These are phyloP conservation scores for Hypoxylon cercidicola DNA, from an alignment of 495 filamentous ascomycete species.

Conservation along the genomic window DNA sequence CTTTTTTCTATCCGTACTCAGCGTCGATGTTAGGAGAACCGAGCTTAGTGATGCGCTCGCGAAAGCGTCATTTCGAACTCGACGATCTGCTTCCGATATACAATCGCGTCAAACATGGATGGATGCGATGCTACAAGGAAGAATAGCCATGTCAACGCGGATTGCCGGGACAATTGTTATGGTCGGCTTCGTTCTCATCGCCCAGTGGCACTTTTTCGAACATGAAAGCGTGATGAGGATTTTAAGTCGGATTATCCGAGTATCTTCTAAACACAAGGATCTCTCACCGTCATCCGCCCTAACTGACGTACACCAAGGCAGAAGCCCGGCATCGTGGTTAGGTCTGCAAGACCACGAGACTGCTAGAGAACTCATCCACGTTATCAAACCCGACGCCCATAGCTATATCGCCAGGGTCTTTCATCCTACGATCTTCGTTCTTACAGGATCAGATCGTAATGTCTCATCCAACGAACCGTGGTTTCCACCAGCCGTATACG, in stretches of 20 bases:
- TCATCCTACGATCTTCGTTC: constrained; percentile 72
- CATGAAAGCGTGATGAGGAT: constrained; percentile 59
- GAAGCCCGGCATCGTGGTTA: constrained; percentile 76
- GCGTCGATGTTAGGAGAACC: constrained; percentile 75
- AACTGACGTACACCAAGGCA: constrained; percentile 69
- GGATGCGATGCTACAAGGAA: constrained; percentile 59
- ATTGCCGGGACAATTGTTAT: constrained; percentile 70
- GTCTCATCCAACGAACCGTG: constrained; percentile 51
- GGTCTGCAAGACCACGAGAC: constrained; percentile 78
- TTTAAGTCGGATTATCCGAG: constrained; percentile 50
- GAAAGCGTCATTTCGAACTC: constrained; percentile 52
- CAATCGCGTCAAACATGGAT: constrained; percentile 57
- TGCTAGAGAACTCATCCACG: constrained; percentile 72
- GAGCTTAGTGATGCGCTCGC: constrained; percentile 66
- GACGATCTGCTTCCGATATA: constrained; percentile 35
- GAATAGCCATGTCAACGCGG: constrained; percentile 65
- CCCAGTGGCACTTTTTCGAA: constrained; percentile 75
- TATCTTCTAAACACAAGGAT: constrained; percentile 38
- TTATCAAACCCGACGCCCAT: constrained; percentile 71
- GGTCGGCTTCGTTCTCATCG: constrained; percentile 67
- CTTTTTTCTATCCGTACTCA: constrained; percentile 77
- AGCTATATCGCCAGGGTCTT: constrained; percentile 75
- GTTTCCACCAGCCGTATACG: constrained; percentile 64
- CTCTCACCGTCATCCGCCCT: constrained; percentile 53
- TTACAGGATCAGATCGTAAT: constrained; percentile 70